phyloP scores from a whole-genome alignment of 768 basidiomycete genomes.

The Calocera cornea region DNA sequence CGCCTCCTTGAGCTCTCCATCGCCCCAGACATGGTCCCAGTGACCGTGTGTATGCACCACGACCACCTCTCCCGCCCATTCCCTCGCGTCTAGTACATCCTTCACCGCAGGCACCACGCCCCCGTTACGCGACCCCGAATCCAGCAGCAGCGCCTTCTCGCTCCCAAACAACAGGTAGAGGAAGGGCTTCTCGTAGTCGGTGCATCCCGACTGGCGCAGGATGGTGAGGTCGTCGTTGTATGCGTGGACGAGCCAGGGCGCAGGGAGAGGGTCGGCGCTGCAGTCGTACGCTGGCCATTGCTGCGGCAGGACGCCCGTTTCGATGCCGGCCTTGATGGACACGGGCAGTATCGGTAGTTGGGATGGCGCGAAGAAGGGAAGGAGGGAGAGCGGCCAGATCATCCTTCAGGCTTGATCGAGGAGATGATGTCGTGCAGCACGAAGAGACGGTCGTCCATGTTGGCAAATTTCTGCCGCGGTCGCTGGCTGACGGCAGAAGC shows the following conservation, averaged over 20 bases:
- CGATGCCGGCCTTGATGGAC: background rate
- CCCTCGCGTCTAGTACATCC: background rate
- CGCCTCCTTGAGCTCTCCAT: background rate
- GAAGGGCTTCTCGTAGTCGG: background rate
- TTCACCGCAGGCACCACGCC: background rate
- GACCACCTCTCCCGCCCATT: background rate
- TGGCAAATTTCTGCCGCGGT: background rate
- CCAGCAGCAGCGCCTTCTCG: background rate
- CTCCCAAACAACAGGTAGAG: background rate
- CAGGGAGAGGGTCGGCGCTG: background rate
- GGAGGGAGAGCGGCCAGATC: background rate
- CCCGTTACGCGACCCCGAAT: background rate
- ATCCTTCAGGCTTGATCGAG: background rate
- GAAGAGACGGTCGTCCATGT: background rate
- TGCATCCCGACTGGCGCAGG: background rate
- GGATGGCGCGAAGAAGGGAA: background rate
- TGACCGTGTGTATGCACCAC: background rate
- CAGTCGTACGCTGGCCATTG: conserved; percentile 3
- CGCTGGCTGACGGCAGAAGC: background rate
- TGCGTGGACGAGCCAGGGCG: background rate
- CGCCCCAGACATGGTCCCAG: background rate
- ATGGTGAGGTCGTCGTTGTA: background rate
- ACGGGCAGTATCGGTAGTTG: background rate
- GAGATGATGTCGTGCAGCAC: background rate
- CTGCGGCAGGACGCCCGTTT: background rate